Conservation (phyloP, 106 monocot genomes). For the Dendrobium catenatum region DNA sequence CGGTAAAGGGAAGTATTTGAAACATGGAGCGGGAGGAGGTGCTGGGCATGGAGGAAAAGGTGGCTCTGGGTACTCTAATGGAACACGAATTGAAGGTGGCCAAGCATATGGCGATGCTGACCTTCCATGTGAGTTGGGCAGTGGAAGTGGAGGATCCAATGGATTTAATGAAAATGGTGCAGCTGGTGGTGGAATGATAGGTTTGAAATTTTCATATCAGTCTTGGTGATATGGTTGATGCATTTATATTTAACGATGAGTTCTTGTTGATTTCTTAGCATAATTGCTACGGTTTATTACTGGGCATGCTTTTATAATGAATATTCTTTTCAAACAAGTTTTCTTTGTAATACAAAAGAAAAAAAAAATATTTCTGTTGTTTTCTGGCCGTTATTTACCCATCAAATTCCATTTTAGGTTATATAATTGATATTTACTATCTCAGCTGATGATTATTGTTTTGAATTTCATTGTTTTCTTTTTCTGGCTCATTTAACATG, state of each 20-base stretch:
- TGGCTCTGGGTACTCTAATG: slow-evolving; percentile 81
- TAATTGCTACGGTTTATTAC: background rate
- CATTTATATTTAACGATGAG: background rate
- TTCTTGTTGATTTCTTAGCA: background rate
- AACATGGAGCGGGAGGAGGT: slow-evolving; percentile 86
- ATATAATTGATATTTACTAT: too few species aligned
- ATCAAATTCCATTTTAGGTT: background rate
- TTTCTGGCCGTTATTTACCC: background rate
- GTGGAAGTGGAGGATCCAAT: slow-evolving; percentile 64
- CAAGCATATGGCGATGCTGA: slow-evolving; percentile 70
- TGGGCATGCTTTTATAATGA: background rate
- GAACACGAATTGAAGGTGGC: slow-evolving; percentile 63
- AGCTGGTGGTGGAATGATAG: slow-evolving; percentile 93
- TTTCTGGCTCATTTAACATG: background rate
- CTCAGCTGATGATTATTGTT: background rate
- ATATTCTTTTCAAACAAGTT: background rate
- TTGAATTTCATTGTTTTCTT: background rate
- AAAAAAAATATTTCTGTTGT: background rate
- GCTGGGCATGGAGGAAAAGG: slow-evolving; percentile 95
- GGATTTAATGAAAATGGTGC: slow-evolving; percentile 50
- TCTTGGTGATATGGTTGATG: background rate
- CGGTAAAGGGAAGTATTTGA: slow-evolving; percentile 67
- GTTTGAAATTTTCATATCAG: slow-evolving; percentile 25
- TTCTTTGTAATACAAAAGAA: background rate
- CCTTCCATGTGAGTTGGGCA: slow-evolving; percentile 93